phyloP scores from a whole-genome alignment of 1,139 yeast genomes.

The Waltiozyma sp. region DNA sequence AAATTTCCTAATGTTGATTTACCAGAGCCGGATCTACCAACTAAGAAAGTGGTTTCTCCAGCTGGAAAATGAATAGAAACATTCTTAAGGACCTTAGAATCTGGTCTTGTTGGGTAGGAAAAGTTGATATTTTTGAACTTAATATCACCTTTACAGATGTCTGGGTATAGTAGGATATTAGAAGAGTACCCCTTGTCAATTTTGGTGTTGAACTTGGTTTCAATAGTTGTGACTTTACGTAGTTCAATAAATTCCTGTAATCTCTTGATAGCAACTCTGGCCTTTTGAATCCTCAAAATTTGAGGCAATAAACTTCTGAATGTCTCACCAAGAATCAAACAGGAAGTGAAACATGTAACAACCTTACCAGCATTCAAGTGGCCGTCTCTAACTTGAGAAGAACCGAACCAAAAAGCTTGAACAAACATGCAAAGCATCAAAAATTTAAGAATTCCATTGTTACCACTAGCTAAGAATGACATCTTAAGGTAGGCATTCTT shows the following conservation, averaged over 20 bases:
- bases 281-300: slow-evolving; percentile 48
- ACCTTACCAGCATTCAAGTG: slow-evolving; percentile 48
- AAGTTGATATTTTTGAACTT: slow-evolving; percentile 44
- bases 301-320: slow-evolving; percentile 42
- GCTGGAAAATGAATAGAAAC: slow-evolving; percentile 35
- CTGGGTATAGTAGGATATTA: slow-evolving; percentile 20
- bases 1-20: slow-evolving; percentile 71
- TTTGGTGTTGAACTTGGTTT: slow-evolving; percentile 7
- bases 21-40: slow-evolving; percentile 89
- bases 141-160: slow-evolving; percentile 33
- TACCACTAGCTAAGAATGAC: slow-evolving; percentile 41
- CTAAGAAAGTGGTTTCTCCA: slow-evolving; percentile 44
- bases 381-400: slow-evolving; percentile 43
- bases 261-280: slow-evolving; percentile 45
- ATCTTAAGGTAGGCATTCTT: slow-evolving; percentile 36
- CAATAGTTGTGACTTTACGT: slow-evolving; percentile 7
- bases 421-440: slow-evolving; percentile 67
- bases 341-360: slow-evolving; percentile 74
- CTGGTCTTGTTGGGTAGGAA: slow-evolving; percentile 47
- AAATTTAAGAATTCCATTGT: slow-evolving; percentile 45
- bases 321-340: slow-evolving; percentile 56
- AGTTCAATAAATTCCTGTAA: slow-evolving; percentile 15
- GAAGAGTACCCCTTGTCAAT: slow-evolving; percentile 10
- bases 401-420: slow-evolving; percentile 89
- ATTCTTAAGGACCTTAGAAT: slow-evolving; percentile 31